Base-by-base conservation (phyloP, 208 protist species). In the Wallacemonas sp. region DNA sequence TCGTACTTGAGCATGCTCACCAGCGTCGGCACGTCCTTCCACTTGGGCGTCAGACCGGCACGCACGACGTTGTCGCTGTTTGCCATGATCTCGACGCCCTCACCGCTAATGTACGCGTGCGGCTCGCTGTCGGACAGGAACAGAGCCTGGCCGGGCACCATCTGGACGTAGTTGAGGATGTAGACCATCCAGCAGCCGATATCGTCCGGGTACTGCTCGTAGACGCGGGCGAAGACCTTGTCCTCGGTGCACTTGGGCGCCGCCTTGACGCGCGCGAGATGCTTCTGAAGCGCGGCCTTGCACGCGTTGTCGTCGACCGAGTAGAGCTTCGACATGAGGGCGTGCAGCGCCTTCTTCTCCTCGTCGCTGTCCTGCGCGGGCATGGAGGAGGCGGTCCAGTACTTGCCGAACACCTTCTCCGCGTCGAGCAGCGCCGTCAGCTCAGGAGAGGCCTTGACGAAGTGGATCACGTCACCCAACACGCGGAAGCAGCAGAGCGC, bases 31-130 rank as follows among this genome's bases (percentile, higher is more conserved):
- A 98, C 94, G 68, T 99, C 98, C 70, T 96, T 98, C 83, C 97
- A 98, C 78, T 99, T 99, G 30, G 97, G 94, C 0, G 98, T 99
- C 8, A 99, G 81, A 0, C 98, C 98, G 21, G 97, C 97, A 23
- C 98, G 87, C 33, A 99, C 97, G 27, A 99, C 98, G 73, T 99
- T 99, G 80, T 99, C 98, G 64, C 86, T 97, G 68, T 86, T 89
- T 55, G 97, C 97, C 98, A 99, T 99, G 65, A 96, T 97, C 76
- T 99, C 98, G 4, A 99, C 87, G 29, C 94, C 95, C 49, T 99
- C 96, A 9, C 96, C 98, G 65, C 65, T 88, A 41, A 99, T 72
- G 84, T 99, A 99, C 16, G 98, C 97, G 78, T 99, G 99, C 6
- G 98, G 98, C 76, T 98, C 95, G 68, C 98, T 98, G 55, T 99